phyloP scores from a whole-genome alignment of 352 stramenopile genomes.

The Pythium rhizo-oryzae region DNA sequence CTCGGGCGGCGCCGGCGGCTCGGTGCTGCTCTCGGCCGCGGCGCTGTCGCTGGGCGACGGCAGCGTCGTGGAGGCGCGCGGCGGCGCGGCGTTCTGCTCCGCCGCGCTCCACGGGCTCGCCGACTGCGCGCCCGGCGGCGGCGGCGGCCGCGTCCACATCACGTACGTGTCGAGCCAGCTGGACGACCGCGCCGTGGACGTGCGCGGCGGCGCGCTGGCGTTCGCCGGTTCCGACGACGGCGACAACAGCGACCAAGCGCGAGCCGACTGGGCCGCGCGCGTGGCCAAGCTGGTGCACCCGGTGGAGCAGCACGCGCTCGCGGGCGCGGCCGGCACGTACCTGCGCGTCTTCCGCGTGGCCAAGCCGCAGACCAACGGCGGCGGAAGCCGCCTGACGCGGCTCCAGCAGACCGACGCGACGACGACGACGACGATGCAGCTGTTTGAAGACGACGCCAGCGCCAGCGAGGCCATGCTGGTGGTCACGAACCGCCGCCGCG shows the following conservation, averaged over 20 bases:
- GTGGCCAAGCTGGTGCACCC: slow-evolving; percentile 39
- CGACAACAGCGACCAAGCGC: background rate
- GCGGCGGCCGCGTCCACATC: slow-evolving; percentile 69
- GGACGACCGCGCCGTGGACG: slow-evolving; percentile 52
- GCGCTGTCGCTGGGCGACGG: slow-evolving; percentile 44
- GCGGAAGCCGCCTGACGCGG: too few relatives aligned
- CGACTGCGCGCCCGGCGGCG: slow-evolving; percentile 61
- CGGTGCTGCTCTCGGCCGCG: slow-evolving; percentile 49
- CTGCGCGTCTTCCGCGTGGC: slow-evolving; percentile 59
- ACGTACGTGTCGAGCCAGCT: slow-evolving; percentile 71
- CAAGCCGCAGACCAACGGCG: slow-evolving; percentile 20
- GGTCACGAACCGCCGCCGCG: slow-evolving; percentile 5
- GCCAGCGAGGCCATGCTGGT: slow-evolving; percentile 10
- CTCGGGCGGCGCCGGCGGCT: slow-evolving; percentile 61
- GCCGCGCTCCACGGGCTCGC: slow-evolving; percentile 29
- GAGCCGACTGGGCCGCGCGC: slow-evolving; percentile 12
- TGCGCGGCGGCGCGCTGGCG: slow-evolving; percentile 47
- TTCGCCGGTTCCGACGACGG: slow-evolving; percentile 5
- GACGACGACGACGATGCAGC: background rate
- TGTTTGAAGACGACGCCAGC: background rate
- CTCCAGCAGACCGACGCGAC: too few relatives aligned
- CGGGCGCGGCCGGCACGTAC: slow-evolving; percentile 60
- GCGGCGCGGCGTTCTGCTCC: slow-evolving; percentile 54
- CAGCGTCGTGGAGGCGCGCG: slow-evolving; percentile 44
- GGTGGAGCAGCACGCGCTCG: slow-evolving; percentile 46